Evolutionary conservation across 148 eudicot species (phyloP), one percentile per base, ranked within the genome.

Genomic region (Nepenthes gracilis): DNA sequence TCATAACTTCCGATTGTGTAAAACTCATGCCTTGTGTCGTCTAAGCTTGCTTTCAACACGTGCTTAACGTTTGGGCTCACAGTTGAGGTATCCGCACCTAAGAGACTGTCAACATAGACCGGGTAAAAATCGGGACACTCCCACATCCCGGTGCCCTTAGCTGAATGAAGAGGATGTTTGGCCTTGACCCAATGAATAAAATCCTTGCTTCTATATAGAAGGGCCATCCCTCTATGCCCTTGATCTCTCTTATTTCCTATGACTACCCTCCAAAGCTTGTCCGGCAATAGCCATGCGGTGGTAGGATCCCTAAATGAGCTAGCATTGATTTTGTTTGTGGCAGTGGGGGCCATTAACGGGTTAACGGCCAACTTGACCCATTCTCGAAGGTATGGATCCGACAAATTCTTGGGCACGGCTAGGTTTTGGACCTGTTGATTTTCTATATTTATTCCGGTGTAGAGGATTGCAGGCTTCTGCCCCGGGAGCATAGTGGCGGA

Each of bases 111-210:
- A 1, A 0, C 40, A n/a, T 65, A 64, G 56, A 90, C 82, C 0
- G 88, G 88, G 48, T 11, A 84, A 64, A 90, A 90, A 70, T 90
- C 90, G 4, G 88, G 83, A 35, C 94, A 86, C 69, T 89, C 90
- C 89, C 92, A 85, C 93, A 89, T 89, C 3, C 85, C 87, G 14
- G 78, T 72, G 2, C 40, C 61, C 1, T 65, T 35, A 0, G 69
- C 23, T 0, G 74, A 72, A 54, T 83, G 78, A 1, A 89, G 43
- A 0, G 85, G 87, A 6, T 75, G 59, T 6, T 78, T 14, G 2
- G 84, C 71, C 56, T 67, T 2, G 32, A 59, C 63, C 87, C 89
- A 89, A 1, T 43, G 8, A 0, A 64, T 47, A 67, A 88, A 88
- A 71, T 88, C 88, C 51, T 47, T 76, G 12, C 89, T 88, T 33